Evolutionary conservation across 768 basidiomycete species (phyloP).

Genomic region (Boletus bicolor): DNA sequence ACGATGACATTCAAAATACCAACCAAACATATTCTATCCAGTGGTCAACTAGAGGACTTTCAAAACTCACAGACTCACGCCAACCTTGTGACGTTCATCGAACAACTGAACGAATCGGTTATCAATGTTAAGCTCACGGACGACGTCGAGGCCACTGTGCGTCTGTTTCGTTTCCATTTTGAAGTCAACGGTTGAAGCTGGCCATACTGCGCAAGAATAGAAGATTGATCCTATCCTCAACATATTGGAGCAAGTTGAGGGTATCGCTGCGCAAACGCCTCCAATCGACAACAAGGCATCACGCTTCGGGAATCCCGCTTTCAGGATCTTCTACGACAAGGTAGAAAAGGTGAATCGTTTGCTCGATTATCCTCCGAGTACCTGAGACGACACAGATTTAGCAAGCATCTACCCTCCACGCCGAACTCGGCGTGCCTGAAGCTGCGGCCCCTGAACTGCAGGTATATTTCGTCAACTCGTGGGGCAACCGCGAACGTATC

Average conservation of each 20-base stretch:
- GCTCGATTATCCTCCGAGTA: background rate
- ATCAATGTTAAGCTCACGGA: constrained; percentile 75
- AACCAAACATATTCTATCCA: constrained; percentile 71
- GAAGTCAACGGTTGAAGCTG: background rate
- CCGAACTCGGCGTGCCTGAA: constrained; percentile 53
- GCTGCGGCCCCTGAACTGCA: constrained; percentile 68
- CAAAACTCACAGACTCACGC: constrained; percentile 68
- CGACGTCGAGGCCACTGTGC: constrained; percentile 57
- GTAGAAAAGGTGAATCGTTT: constrained; percentile 54
- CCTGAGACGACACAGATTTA: constrained; percentile 23
- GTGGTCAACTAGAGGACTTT: constrained; percentile 78
- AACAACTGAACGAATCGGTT: constrained; percentile 70
- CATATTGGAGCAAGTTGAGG: constrained; percentile 65
- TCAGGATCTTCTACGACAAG: constrained; percentile 86
- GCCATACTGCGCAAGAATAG: constrained; percentile 38
- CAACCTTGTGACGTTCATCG: constrained; percentile 66
- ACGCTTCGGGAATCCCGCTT: constrained; percentile 96
- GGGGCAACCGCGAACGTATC: constrained; percentile 89
- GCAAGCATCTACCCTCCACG: constrained; percentile 58
- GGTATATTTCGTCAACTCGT: constrained; percentile 79
- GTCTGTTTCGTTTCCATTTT: constrained; percentile 24
- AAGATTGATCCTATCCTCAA: constrained; percentile 57
- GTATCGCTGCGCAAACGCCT: constrained; percentile 66
- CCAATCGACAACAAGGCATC: constrained; percentile 88
- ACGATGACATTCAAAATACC: constrained; percentile 47